Evolutionary conservation across 345 rosid genomes (phyloP).

Genomic region (Arabis hirsuta): DNA sequence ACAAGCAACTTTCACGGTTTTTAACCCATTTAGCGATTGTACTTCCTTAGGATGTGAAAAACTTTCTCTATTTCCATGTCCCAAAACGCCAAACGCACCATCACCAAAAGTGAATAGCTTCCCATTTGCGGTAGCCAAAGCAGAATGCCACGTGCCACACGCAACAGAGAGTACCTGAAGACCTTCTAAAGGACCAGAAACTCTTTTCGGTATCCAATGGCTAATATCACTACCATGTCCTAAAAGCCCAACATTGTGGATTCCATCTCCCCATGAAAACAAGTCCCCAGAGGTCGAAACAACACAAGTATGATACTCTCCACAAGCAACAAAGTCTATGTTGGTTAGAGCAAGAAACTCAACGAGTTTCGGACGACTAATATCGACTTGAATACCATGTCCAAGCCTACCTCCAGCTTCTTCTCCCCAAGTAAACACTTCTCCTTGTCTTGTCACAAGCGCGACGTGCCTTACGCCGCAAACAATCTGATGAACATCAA

Average conservation of each 20-base stretch:
- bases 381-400: slow-evolving; percentile 75
- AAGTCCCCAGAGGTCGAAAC: slow-evolving; percentile 82
- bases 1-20: slow-evolving; percentile 89
- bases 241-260: slow-evolving; percentile 77
- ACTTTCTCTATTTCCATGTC: slow-evolving; percentile 86
- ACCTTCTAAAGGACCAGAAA: slow-evolving; percentile 83
- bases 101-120: slow-evolving; percentile 94
- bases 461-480: slow-evolving; percentile 81
- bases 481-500: slow-evolving; percentile 95
- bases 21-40: slow-evolving; percentile 69
- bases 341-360: slow-evolving; percentile 81
- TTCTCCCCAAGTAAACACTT: slow-evolving; percentile 98
- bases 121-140: slow-evolving; percentile 78
- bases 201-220: slow-evolving; percentile 95
- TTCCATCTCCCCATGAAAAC: slow-evolving; percentile 96
- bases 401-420: slow-evolving; percentile 97
- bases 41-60: slow-evolving; percentile 77
- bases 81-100: slow-evolving; percentile 82
- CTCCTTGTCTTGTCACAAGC: slow-evolving; percentile 95
- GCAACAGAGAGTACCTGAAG: slow-evolving; percentile 86
- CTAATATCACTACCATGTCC: slow-evolving; percentile 89
- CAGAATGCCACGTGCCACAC: slow-evolving; percentile 97
- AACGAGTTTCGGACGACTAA: slow-evolving; percentile 75
- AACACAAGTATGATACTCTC: slow-evolving; percentile 88
- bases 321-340: slow-evolving; percentile 79